Base-by-base conservation (phyloP, 2,329 filamentous ascomycete genomes). In the Colletotrichum endophyticum region DNA sequence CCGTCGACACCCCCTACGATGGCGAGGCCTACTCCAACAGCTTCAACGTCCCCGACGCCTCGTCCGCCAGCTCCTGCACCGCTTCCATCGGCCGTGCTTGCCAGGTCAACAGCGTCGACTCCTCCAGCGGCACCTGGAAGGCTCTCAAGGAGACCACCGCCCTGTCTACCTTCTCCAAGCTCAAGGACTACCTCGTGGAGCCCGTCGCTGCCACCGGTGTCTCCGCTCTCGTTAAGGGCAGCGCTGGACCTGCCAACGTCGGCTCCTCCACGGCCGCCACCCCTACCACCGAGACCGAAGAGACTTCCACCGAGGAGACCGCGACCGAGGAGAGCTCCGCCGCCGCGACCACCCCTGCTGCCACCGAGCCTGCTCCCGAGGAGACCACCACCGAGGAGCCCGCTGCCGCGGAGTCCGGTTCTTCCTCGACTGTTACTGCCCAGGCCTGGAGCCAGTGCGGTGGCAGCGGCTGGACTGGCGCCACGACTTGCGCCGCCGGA, bases 1-100 rank as follows among this genome's bases (percentile, higher is more conserved):
- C 77, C 6, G 81, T 81, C 9, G 75, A 78, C 13, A 77, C 67
- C 5, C 81, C 81, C 15, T 77, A 92, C 57, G 85, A 84, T 7
- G 75, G 79, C 1, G 82, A 75, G 63, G 62, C 57, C 15, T 66
- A 82, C 56, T 79, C 78, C 30, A 78, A 81, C 36, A 72, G 67
- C 22, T 81, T 79, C 62, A 72, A 75, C 13, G 66, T 81, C 25
- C 81, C 82, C 59, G 77, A 79, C 34, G 74, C 78, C 39, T 77
- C 80, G 25, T 75, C 75, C n/a, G 75, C 71, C 22, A 71, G 39
- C n/a, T 36, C 75, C 16, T 77, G 72, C 63, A 19, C 39, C 8
- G 68, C 75, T 5, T 15, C 34, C 30, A 34, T 72, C 25, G 76
- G 73, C 36, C 76, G 72, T 59, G 64, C 73, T 27, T 75, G 76